These are phyloP conservation scores for Pythium biforme DNA, from an alignment of 352 stramenopile genomes.

Conservation along the genomic window DNA sequence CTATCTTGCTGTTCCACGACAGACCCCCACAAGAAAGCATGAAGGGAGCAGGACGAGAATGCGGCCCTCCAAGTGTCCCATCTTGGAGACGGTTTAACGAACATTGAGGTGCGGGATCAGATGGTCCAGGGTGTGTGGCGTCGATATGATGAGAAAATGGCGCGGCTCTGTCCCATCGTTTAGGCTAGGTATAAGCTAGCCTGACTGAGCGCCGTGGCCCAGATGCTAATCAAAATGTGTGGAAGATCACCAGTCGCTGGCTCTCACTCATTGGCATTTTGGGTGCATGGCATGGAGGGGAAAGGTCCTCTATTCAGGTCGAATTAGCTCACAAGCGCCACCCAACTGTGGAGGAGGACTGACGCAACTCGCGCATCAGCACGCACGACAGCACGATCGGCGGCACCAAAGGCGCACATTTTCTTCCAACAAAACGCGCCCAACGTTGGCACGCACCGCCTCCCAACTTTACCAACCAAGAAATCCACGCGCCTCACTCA, in stretches of 20 bases:
- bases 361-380: conserved; percentile 13
- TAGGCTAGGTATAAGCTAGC: background rate
- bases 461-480: background rate
- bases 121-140: background rate
- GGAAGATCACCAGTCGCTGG: conserved; percentile 10
- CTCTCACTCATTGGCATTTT: background rate
- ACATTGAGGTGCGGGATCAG: background rate
- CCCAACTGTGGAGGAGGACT: conserved; percentile 1
- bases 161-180: background rate
- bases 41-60: too few species aligned
- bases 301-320: conserved; percentile 7
- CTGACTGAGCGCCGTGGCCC: background rate
- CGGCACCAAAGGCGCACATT: too few species aligned
- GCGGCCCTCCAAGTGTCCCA: background rate
- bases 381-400: conserved; percentile 24
- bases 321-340: conserved; percentile 16
- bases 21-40: too few species aligned
- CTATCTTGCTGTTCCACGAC: too few species aligned
- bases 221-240: conserved; percentile 8
- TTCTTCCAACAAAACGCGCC: conserved; percentile 1
- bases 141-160: conserved; percentile 5
- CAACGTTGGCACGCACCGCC: background rate
- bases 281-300: background rate
- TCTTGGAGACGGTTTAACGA: too few species aligned
- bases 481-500: background rate